Base-by-base conservation (phyloP, 805 yeast species). In the Phaffomyces opuntiae region DNA sequence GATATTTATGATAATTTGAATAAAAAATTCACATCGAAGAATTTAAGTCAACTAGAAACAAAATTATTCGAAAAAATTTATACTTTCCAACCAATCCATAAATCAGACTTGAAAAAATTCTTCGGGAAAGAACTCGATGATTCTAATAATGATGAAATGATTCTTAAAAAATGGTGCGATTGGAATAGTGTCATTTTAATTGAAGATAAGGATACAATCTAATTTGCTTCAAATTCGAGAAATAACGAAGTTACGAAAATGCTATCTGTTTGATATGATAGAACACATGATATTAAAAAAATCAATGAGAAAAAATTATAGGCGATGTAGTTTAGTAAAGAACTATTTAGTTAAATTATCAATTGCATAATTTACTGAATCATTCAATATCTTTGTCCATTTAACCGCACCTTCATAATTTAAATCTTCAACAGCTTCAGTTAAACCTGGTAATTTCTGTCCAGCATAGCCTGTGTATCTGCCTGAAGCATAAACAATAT, bases 381-480 rank as follows among this genome's bases (percentile, higher is more conserved):
- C 40, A 44, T 52, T 53, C n/a, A 60, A 49, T 32, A 58, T 53
- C 4, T 50, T 50, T 26, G 54, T 56, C 63, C 63, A 60, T 42
- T 58, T 54, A 29, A 50, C 55, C 37, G 55, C 49, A 39, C 62
- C 63, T 2, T 56, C 54, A n/a, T 64, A 60, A 45, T 72, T 68
- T 0, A 51, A 41, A 52, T 76, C 81, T 51, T 77, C 81, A 19
- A 77, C 54, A 0, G 79, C 74, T 58, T 77, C 83, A 27, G 65
- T 64, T 38, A 77, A 58, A 1, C 77, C 80, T 8, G 81, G 82
- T 25, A 76, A 59, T 24, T 70, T 67, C 53, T 73, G 79, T 1
- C 80, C 80, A 37, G 70, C 72, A 50, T 77, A 77, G 9, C 81
- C 82, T 1, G 80, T 76, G 53, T 73, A 72, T 53, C 81, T 66